These are phyloP conservation scores for Novymonas esmeraldas DNA, from an alignment of 208 protist genomes.

Conservation along the genomic window DNA sequence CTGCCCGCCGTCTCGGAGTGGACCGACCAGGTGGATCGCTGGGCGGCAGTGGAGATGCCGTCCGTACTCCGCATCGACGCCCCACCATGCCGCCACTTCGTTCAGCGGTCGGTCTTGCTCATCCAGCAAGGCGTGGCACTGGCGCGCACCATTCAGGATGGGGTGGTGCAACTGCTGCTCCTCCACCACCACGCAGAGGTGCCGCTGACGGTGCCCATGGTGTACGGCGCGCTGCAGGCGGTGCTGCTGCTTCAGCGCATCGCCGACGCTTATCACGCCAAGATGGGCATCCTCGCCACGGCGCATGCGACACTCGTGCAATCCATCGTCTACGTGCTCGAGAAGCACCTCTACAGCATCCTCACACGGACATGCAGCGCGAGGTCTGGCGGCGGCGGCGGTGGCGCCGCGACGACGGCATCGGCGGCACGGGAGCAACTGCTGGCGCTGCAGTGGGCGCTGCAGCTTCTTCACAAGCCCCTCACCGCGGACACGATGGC, in stretches of 20 bases:
- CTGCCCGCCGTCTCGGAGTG: conserved; percentile 8
- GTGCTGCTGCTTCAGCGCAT: conserved; percentile 92
- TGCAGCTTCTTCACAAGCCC: conserved; percentile 70
- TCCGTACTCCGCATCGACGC: conserved; percentile 33
- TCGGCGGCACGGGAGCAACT: conserved; percentile 49
- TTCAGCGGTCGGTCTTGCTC: conserved; percentile 48
- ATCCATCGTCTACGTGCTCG: conserved; percentile 72
- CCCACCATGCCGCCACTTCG: conserved; percentile 35
- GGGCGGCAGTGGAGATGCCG: conserved; percentile 53
- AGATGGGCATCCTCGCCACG: conserved; percentile 76
- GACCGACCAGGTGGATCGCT: conserved; percentile 31
- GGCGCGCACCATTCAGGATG: conserved; percentile 53
- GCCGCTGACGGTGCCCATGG: conserved; percentile 55
- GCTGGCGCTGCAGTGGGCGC: conserved; percentile 53
- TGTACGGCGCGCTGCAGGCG: conserved; percentile 69
- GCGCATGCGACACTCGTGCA: conserved; percentile 67
- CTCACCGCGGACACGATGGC: conserved; percentile 59
- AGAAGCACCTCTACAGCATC: conserved; percentile 66
- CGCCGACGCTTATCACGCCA: conserved; percentile 77
- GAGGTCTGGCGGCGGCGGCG: not conserved
- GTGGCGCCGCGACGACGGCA: not conserved
- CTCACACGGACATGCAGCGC: conserved; percentile 33
- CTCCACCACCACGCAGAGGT: conserved; percentile 75
- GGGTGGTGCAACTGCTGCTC: conserved; percentile 67
- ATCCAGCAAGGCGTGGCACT: conserved; percentile 71